Evolutionary conservation across 2,329 filamentous ascomycete species (phyloP), one percentile per base, ranked within the genome.

Genomic region (Neonectria faginata): DNA sequence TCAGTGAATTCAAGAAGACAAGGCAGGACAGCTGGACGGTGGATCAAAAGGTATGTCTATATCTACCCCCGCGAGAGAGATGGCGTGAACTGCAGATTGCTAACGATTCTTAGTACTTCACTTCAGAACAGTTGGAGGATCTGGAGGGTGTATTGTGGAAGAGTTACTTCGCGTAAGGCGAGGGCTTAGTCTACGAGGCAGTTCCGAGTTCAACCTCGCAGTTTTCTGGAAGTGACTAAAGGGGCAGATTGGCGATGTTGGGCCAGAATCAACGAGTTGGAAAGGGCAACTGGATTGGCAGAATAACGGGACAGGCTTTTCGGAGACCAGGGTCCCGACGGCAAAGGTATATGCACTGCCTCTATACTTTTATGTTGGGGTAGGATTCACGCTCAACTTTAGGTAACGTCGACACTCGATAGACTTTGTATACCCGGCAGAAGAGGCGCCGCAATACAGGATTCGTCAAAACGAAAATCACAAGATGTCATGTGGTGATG

Each of bases 1-100:
- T 99, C 69, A 94, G 94, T 66, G 97, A 99, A 75, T 99, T 99
- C 85, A 99, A 99, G 84, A 99, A 99, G 88, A 99, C 96, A 50
- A 90, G 96, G 78, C 96, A 99, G 79, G 96, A 99, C 83, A 99
- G 95, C 71, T 99, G 96, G 96, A 91, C 91, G 74, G 95, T 97
- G 65, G 96, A 99, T 82, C 93, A 97, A 73, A 98, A 97, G 91
- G 96, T 97, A 82, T 79, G 88, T 80, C 61, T 31, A 3, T 22
- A 16, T 5, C 16, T 7, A 31, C 12, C 41, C 10, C 16, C 31
- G 31, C 31, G 9, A 14, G 12, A 29, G n/a, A 12, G 20, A 48
- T 12, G 47, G 29, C 22, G 16, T 25, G 52, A 47, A 8, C 14
- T 22, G 50, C 42, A 57, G 29, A 53, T 51, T 22, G 51, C 78